Evolutionary conservation across 352 stramenopile species (phyloP).

Genomic region (Phytophthora pseudosyringae): DNA sequence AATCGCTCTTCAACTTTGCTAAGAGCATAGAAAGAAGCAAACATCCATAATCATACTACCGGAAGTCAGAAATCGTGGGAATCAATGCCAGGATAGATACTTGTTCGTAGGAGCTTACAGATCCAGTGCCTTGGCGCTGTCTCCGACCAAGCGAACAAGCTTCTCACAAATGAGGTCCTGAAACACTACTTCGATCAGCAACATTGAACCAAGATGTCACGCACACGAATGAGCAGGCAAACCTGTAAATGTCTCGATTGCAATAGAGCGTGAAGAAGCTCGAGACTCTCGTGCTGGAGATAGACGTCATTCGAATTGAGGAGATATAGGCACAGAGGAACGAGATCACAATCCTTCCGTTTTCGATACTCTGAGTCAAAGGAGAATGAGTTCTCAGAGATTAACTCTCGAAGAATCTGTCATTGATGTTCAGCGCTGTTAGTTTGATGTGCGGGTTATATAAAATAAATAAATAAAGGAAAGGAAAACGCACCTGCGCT

Average conservation of each 20-base stretch:
- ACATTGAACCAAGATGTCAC: not conserved
- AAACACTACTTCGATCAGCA: conserved; percentile 2
- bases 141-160: conserved; percentile 45
- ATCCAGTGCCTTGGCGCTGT: conserved; percentile 46
- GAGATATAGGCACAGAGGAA: conserved; percentile 43
- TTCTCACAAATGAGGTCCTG: conserved; percentile 48
- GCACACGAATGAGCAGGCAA: not conserved
- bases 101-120: conserved; percentile 27
- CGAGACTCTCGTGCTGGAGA: conserved; percentile 69
- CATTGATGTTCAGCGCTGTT: not conserved
- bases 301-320: conserved; percentile 43
- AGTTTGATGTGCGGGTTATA: not conserved
- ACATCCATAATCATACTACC: not conserved
- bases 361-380: conserved; percentile 46
- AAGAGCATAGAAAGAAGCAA: not conserved
- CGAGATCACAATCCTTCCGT: conserved; percentile 43
- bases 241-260: conserved; percentile 46
- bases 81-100: not conserved
- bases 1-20: conserved; percentile 50
- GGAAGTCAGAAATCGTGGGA: not conserved
- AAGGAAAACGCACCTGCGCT: conserved; percentile 43
- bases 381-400: conserved; percentile 61
- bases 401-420: conserved; percentile 63
- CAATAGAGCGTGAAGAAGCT: conserved; percentile 61
- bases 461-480: not conserved